phyloP scores from a whole-genome alignment of 768 basidiomycete species.

The Tylopilus plumbeoviolaceoides region DNA sequence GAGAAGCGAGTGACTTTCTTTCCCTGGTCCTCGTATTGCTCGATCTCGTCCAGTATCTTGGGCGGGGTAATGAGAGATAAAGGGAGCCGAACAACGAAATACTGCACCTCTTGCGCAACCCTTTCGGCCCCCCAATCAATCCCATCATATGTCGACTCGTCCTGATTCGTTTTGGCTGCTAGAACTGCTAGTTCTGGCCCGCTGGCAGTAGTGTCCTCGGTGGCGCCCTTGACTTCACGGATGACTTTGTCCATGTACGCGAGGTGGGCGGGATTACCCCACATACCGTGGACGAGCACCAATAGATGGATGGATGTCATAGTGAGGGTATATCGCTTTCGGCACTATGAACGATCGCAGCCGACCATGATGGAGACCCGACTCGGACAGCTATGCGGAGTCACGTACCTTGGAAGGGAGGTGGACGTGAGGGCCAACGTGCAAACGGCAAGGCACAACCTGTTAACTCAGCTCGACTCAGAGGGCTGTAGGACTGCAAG shows the following conservation, averaged over 20 bases:
- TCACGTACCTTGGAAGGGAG: constrained; percentile 2
- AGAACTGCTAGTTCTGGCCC: constrained; percentile 54
- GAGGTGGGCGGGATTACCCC: constrained; percentile 72
- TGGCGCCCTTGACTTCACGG: constrained; percentile 36
- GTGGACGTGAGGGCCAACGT: constrained; percentile 2
- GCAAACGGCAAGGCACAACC: background rate
- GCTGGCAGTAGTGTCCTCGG: constrained; percentile 21
- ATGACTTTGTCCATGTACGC: constrained; percentile 53
- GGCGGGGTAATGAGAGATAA: constrained; percentile 1
- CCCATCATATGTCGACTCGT: constrained; percentile 74
- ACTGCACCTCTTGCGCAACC: constrained; percentile 68
- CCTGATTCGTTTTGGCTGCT: constrained; percentile 60
- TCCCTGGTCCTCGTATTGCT: constrained; percentile 48
- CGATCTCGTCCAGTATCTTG: constrained; percentile 56
- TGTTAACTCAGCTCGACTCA: background rate
- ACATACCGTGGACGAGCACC: constrained; percentile 63
- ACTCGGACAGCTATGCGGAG: background rate
- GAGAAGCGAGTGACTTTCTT: constrained; percentile 66
- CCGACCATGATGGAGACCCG: background rate
- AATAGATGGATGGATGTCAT: constrained; percentile 37
- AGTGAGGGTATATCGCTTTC: constrained; percentile 9
- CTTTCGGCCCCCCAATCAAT: constrained; percentile 83
- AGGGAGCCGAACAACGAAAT: background rate
- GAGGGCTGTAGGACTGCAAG: constrained; percentile 1
- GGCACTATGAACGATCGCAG: background rate